Base-by-base conservation (phyloP, 1,284 basidiomycete genomes). In the Blastosporella zonata region DNA sequence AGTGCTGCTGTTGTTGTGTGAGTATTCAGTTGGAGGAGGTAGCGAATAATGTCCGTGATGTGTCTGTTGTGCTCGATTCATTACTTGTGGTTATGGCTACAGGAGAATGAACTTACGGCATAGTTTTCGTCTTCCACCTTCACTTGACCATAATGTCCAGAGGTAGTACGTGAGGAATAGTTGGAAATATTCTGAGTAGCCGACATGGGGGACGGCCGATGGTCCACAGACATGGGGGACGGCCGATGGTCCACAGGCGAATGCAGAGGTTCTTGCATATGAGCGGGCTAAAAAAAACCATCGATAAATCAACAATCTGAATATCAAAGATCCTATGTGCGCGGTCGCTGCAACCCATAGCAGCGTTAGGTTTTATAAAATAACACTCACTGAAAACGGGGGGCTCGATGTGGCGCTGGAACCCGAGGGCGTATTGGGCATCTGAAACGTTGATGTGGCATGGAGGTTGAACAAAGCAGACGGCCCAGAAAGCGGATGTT, bases 341-440 rank as follows among this genome's bases (percentile, higher is more conserved):
- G 43, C 58, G 57, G n/a, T 58, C 55, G 53, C 55, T 53, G 58
- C 52, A 40, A n/a, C n/a, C n/a, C n/a, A n/a, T 46, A 33, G 46
- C 53, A 54, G 52, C 52, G 48, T 43, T 27, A 49, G 44, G 49
- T 55, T 48, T 60, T 49, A 66, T 66, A 70, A 73, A 74, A 63
- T 25, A 73, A 74, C 64, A 87, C 87, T 86, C 79, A 79, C 86
- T 82, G 87, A 88, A 73, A 87, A 88, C 27, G 83, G 78, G 47
- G 86, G 84, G 58, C 82, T 87, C 34, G 84, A 86, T 12, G 81
- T 82, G 23, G 82, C 74, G 61, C 86, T 87, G 15, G 84, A 84
- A n/a, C 76, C 80, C 2, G 82, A 81, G 4, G 84, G 82, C 8
- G 84, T 84, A 61, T 80, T 78, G 18, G 83, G 81, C 61, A 85